These are phyloP conservation scores for Reutealis trisperma DNA, from an alignment of 345 rosid species.

Conservation along the genomic window DNA sequence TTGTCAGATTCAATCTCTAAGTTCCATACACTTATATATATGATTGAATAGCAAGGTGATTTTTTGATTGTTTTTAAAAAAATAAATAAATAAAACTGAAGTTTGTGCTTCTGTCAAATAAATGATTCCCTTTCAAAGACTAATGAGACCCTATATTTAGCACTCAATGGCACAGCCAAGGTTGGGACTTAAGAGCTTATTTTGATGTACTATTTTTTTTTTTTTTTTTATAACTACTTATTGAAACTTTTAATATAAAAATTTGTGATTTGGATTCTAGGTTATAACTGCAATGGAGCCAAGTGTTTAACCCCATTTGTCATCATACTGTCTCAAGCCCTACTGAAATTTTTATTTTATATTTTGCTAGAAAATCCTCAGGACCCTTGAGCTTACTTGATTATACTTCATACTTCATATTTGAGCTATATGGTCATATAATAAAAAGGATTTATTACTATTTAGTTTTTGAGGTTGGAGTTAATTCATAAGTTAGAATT, in stretches of 20 bases:
- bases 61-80: background rate
- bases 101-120: constrained; percentile 17
- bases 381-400: too few species aligned
- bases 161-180: background rate
- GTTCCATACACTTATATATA: background rate
- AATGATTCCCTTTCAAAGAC: constrained; percentile 21
- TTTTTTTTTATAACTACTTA: too few species aligned
- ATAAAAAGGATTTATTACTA: too few species aligned
- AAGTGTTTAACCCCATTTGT: background rate
- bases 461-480: too few species aligned
- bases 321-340: constrained; percentile 10
- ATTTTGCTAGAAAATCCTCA: background rate
- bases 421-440: too few species aligned
- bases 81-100: background rate
- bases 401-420: too few species aligned
- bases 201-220: background rate
- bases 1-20: constrained; percentile 19
- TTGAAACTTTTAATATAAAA: background rate
- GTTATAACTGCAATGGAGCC: constrained; percentile 8
- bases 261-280: background rate
- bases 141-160: constrained; percentile 11
- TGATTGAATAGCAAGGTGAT: constrained; percentile 13
- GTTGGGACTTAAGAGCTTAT: background rate
- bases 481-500: too few species aligned
- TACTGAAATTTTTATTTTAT: background rate